phyloP scores from a whole-genome alignment of 2,329 filamentous ascomycete species.

The Nemania serpens region DNA sequence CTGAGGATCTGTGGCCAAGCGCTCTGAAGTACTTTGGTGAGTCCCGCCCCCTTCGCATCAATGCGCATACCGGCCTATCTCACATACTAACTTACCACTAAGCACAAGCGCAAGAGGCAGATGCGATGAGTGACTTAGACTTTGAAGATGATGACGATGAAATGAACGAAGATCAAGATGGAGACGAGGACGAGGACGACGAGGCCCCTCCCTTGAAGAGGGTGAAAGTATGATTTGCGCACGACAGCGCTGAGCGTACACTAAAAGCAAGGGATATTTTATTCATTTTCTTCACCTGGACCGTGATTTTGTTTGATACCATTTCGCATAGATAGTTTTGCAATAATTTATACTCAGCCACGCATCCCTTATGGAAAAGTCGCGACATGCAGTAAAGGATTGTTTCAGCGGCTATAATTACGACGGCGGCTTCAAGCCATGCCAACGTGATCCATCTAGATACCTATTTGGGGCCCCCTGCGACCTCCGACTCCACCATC shows the following conservation, averaged over 20 bases:
- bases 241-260: neutral
- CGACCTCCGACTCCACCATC: too few species aligned
- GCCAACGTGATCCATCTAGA: too few species aligned
- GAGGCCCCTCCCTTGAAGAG: slow-evolving; percentile 54
- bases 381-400: neutral
- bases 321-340: slow-evolving; percentile 3
- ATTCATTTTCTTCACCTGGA: neutral
- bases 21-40: slow-evolving; percentile 91
- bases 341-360: neutral
- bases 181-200: slow-evolving; percentile 59
- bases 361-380: neutral
- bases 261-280: neutral
- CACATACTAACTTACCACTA: slow-evolving; percentile 43
- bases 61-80: neutral
- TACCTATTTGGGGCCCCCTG: too few species aligned
- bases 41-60: slow-evolving; percentile 44
- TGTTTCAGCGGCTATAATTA: neutral
- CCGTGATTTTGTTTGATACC: slow-evolving; percentile 23
- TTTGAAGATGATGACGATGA: slow-evolving; percentile 62
- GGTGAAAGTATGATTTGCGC: slow-evolving; percentile 42
- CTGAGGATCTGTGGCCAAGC: slow-evolving; percentile 86
- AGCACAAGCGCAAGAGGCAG: slow-evolving; percentile 74
- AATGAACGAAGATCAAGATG: slow-evolving; percentile 24
- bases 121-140: slow-evolving; percentile 69
- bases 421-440: too few species aligned